Percentiles rank a stretch among this genome's conserved stretches.
Conservation (phyloP, 129 eudicot species). For the Arctium minus region DNA sequence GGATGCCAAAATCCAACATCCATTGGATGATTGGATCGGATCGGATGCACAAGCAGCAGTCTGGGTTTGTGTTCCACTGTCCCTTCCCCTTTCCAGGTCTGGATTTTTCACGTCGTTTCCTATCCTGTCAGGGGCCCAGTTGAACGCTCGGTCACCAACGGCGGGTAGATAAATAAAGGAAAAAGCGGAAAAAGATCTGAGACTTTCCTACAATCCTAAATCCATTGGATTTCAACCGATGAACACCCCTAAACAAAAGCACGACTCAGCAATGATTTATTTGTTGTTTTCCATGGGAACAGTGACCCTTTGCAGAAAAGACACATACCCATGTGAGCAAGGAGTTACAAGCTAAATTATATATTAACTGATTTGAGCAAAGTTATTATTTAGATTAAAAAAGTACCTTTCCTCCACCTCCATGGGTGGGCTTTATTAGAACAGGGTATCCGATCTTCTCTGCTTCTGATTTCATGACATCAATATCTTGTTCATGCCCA, state of each 20-base stretch:
- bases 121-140: too few species aligned
- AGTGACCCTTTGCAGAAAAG: neutral
- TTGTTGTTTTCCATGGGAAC: neutral
- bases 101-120: too few species aligned
- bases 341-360: neutral
- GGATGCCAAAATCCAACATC: too few species aligned
- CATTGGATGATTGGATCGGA: too few species aligned
- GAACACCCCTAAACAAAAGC: neutral
- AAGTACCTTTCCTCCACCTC: slow-evolving; percentile 98
- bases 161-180: too few species aligned
- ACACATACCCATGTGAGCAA: neutral
- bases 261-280: neutral
- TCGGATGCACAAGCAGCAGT: too few species aligned
- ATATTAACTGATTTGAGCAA: neutral
- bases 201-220: too few species aligned
- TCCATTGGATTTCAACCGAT: too few species aligned
- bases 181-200: too few species aligned
- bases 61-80: too few species aligned
- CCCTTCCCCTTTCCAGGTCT: too few species aligned
- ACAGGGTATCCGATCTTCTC: slow-evolving; percentile 95
- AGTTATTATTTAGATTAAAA: neutral
- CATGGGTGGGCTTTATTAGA: slow-evolving; percentile 95
- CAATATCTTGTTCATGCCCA: slow-evolving; percentile 87
- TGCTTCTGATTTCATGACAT: slow-evolving; percentile 87
- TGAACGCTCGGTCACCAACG: too few species aligned